Percentiles rank a stretch among this genome's conserved stretches.
These are phyloP conservation scores for Paraphysoderma sedebokerense DNA, from an alignment of 371 early-diverging fungal genomes.

Conservation along the genomic window DNA sequence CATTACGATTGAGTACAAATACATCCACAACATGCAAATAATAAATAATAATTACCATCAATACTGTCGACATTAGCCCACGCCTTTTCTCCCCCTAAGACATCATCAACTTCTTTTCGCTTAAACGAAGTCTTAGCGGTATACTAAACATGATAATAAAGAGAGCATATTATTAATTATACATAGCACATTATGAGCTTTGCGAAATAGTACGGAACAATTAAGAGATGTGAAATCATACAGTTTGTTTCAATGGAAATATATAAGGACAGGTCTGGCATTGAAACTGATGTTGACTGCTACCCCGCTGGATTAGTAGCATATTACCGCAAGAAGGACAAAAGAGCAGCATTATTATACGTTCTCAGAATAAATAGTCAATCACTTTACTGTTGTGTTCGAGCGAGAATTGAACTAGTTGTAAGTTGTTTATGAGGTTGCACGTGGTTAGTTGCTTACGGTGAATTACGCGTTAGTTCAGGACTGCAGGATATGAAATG, in stretches of 20 bases:
- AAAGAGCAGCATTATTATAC: slow-evolving; percentile 43
- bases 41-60: slow-evolving; percentile 34
- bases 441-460: too few relatives aligned
- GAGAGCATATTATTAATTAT: background rate
- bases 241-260: slow-evolving; percentile 31
- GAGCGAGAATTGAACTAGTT: too few relatives aligned
- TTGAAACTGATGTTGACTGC: slow-evolving; percentile 47
- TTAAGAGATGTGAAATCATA: background rate
- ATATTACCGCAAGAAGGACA: slow-evolving; percentile 78
- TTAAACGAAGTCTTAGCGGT: slow-evolving; percentile 38
- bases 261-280: slow-evolving; percentile 83
- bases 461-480: too few relatives aligned
- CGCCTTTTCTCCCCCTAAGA: slow-evolving; percentile 75
- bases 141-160: slow-evolving; percentile 15
- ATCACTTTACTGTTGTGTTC: too few relatives aligned
- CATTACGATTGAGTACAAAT: background rate
- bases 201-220: background rate
- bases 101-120: slow-evolving; percentile 82
- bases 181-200: background rate
- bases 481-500: too few relatives aligned
- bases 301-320: slow-evolving; percentile 47
- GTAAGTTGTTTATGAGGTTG: too few relatives aligned
- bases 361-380: too few relatives aligned
- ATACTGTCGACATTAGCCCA: slow-evolving; percentile 86
- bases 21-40: background rate